Evolutionary conservation across 805 yeast genomes (phyloP), one percentile per base, ranked within the genome.

Genomic region (Teunomyces funiuensis): DNA sequence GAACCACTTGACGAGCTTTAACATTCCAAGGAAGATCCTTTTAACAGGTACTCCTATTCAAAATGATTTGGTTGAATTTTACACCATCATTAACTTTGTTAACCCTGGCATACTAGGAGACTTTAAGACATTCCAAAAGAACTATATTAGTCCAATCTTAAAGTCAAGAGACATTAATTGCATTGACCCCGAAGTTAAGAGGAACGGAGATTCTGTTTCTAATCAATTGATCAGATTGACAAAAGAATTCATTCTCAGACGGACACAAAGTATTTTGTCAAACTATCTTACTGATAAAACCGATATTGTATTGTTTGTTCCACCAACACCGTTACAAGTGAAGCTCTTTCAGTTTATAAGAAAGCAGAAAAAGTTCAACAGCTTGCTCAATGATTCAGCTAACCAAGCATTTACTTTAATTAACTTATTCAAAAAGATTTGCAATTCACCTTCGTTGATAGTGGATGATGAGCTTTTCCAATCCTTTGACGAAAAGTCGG

Each of bases 11-110:
- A 77, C 76, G 29, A 53, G 70, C 1, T 61, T 89, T 13, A 65
- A 79, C 30, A 73, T 83, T 3, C 68, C 69, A 6, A 77, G 71
- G 31, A 79, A 83, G 45, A 66, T 91, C 2, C 54, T 91, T 4
- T 65, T 93, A 5, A 80, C 96, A 0, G 99, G 97, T 0, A 88
- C 97, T 0, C 97, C 96, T 0, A 88, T 93, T 26, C 99, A 93
- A 57, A 93, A 93, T 62, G 96, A 93, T 59, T 73, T 93, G 36
- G 66, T 66, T 2, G 99, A 93, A 57, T 91, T 87, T 58, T 88
- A 70, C 61, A 82, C 85, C 7, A 79, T 93, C 52, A 77, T 84
- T 5, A 85, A 88, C 54, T 91, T 91, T 57, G 68, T 88, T 9
- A 89, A 88, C 53, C 97, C 97, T 0, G 91, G 90, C 0, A 66